Base-by-base conservation (phyloP, 352 stramenopile genomes). In the Phytophthora tubulina region DNA sequence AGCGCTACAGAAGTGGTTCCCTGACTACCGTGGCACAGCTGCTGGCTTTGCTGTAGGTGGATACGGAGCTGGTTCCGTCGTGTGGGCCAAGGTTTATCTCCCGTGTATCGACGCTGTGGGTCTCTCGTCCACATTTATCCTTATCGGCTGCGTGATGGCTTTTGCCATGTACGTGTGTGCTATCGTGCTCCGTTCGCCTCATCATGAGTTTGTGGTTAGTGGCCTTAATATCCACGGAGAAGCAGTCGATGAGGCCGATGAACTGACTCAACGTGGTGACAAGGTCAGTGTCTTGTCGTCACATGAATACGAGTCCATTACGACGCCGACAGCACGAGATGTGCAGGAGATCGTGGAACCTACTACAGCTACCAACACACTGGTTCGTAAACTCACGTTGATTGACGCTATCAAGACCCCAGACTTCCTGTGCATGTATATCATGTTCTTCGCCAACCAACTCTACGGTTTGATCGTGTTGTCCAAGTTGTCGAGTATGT, bases 1-100 rank as follows among this genome's bases (percentile, higher is more conserved):
- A 14, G 80, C 81, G 13, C 59, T 91, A 13, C 82, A 90, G 48
- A 88, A 90, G 49, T 91, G 84, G 84, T 91, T 91, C 70, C 84
- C 84, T 2, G 84, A 91, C 72, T 87, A 88, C 66, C 80, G 84
- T 8, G 84, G 84, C 27, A 85, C 79, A 0, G 80, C 84, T 13
- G 83, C 84, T 6, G 84, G 84, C 33, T 90, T 91, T 54, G 84
- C 84, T 6, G 80, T 91, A 1, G 77, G 76, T 11, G 76, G 81
- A 4, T 91, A 90, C 46, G 84, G 84, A 17, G 83, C 80, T 2
- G 84, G 84, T 2, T 82, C 82, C 0, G 76, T 91, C 15, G 73
- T 91, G 13, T 90, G 82, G 82, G 60, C 78, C 53, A 87, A 90
- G 35, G 80, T 77, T n/a, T 90, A 88, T 57, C 39, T 86, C 2